Conservation (phyloP, 768 basidiomycete species). For the Leccinum boreale region DNA sequence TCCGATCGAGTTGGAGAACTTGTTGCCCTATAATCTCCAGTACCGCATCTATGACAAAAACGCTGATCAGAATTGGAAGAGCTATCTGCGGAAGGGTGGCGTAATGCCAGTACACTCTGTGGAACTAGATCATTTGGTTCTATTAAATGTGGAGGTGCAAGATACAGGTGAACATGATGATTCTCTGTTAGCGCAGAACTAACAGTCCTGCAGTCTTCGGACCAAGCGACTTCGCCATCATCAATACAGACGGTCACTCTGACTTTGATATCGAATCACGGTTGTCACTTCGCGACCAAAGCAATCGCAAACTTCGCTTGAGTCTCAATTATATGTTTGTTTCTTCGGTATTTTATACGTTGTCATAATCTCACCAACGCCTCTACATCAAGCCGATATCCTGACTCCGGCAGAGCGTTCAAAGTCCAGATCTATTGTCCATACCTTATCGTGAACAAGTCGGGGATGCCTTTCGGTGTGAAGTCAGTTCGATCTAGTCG, state of each 20-base stretch:
- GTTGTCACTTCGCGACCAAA: conserved; percentile 68
- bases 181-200: background rate
- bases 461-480: conserved; percentile 76
- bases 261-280: conserved; percentile 81
- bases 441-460: conserved; percentile 90
- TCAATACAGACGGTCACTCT: conserved; percentile 89
- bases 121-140: conserved; percentile 82
- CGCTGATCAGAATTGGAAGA: conserved; percentile 90
- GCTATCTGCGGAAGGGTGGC: conserved; percentile 89
- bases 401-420: conserved; percentile 92
- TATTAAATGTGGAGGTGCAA: conserved; percentile 87
- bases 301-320: conserved; percentile 74
- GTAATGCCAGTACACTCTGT: conserved; percentile 96
- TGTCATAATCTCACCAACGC: conserved; percentile 5
- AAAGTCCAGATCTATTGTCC: conserved; percentile 93
- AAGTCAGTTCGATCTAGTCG: conserved; percentile 62
- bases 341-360: background rate
- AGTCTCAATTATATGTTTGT: conserved; percentile 88
- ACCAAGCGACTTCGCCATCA: conserved; percentile 95
- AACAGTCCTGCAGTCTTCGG: conserved; percentile 61
- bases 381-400: conserved; percentile 52
- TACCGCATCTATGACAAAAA: conserved; percentile 98
- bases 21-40: conserved; percentile 89
- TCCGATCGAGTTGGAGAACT: conserved; percentile 92
- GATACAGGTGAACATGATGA: conserved; percentile 66